Evolutionary conservation across 2,329 filamentous ascomycete species (phyloP), one percentile per base, ranked within the genome.

Genomic region (Didymella arachidicola): DNA sequence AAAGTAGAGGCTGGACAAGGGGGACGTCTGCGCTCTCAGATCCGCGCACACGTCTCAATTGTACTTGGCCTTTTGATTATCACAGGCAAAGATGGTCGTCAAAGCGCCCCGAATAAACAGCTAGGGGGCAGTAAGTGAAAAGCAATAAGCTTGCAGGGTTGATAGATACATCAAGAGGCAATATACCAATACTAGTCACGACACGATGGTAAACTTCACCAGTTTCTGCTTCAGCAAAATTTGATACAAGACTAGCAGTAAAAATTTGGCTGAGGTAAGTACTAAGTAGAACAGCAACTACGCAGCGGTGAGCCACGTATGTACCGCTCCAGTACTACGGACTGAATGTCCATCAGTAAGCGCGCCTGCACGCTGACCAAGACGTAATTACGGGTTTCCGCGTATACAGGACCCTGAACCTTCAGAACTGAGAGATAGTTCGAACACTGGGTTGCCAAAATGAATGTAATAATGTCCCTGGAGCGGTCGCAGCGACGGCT

Each of bases 61-160:
- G 25, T 50, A 50, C 26, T 50, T 50, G 26, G 47, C 47, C 19
- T 50, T 50, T 50, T 50, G 47, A 16, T 50, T 25, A 16, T 50
- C 25, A 16, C 47, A 50, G 2, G 12, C 34, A 8, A 50, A 41
- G 12, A 50, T 29, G 25, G 47, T 41, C 2, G 10, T 39, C 47
- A 50, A 29, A 32, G 30, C 2, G 34, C 34, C 19, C 2, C 34
- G 6, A 7, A 39, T 26, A 7, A 50, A 39, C 4, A 34, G 41
- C 47, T 41, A 11, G 26, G 16, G 12, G 19, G 7, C 7, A 5
- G 11, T 45, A 16, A 45, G 42, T 29, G 27, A 29, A 29, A 4
- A 7, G 6, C 10, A 29, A 7, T 4, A 29, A 29, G 27, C 27
- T 29, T 22, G 22, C 27, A 29, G 7, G 27, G 27, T 29, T 29